Conservation (phyloP, 140 eudicot species). For the Bidens hawaiensis region DNA sequence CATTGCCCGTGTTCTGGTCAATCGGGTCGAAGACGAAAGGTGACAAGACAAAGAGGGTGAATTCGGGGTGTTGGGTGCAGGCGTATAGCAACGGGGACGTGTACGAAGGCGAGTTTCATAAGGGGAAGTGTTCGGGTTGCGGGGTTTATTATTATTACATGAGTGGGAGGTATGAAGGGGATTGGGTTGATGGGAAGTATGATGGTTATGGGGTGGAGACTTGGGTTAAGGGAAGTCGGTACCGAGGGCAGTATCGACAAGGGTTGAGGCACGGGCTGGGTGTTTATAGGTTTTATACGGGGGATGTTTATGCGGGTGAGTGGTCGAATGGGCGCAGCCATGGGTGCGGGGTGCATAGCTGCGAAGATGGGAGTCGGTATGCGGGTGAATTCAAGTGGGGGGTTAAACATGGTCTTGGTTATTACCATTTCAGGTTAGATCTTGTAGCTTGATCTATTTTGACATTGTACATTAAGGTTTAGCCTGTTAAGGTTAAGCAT, state of each 20-base stretch:
- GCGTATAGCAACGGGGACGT: constrained; percentile 38
- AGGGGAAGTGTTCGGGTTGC: constrained; percentile 37
- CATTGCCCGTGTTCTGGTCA: constrained; percentile 37
- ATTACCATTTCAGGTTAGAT: constrained; percentile 30
- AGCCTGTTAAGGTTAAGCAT: no score
- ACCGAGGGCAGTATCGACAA: constrained; percentile 34
- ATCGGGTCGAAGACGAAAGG: constrained; percentile 37
- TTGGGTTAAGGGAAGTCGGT: constrained; percentile 38
- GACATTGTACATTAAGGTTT: no score
- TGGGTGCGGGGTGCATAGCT: constrained; percentile 33
- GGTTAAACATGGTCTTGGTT: constrained; percentile 36
- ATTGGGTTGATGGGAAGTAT: constrained; percentile 36
- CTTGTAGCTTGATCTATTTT: background rate
- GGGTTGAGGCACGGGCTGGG: constrained; percentile 37
- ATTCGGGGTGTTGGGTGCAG: constrained; percentile 40
- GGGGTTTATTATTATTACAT: constrained; percentile 37
- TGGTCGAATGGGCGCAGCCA: constrained; percentile 38
- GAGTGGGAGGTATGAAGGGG: constrained; percentile 36
- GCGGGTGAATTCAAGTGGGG: constrained; percentile 36
- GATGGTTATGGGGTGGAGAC: constrained; percentile 41
- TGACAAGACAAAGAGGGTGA: constrained; percentile 14
- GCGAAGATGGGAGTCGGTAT: constrained; percentile 33
- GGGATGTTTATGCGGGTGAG: constrained; percentile 40
- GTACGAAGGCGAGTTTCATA: constrained; percentile 41
- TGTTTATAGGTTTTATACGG: constrained; percentile 30